A percentile compares a stretch with the other conserved stretches of the same genome.
Evolutionary conservation across 345 rosid species (phyloP).

Genomic region (Eutrema yunnanense): DNA sequence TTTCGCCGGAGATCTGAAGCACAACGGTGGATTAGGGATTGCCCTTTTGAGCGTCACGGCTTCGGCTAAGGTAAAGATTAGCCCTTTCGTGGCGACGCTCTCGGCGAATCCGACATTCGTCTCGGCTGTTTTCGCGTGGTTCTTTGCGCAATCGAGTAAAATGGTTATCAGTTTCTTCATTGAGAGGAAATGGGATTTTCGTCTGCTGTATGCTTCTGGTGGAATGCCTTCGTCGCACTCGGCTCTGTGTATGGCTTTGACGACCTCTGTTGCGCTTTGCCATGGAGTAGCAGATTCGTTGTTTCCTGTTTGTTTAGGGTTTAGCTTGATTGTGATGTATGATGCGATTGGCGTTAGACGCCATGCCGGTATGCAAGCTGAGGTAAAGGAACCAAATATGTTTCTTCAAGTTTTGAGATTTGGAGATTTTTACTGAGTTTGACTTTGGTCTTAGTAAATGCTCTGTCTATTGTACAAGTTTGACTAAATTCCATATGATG

Average conservation of each 20-base stretch:
- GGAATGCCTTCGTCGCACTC: constrained; percentile 98
- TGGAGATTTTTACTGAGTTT: background rate
- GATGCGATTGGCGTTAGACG: constrained; percentile 93
- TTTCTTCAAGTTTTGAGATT: background rate
- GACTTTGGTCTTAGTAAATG: background rate
- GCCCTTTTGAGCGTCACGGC: constrained; percentile 69
- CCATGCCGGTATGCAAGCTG: constrained; percentile 98
- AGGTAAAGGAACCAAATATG: constrained; percentile 38
- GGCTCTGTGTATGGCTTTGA: constrained; percentile 78
- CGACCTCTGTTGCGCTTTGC: constrained; percentile 87
- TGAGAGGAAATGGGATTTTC: constrained; percentile 86
- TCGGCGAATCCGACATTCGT: constrained; percentile 82
- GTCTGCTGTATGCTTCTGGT: constrained; percentile 70
- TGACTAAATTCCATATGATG: background rate
- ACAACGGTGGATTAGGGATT: constrained; percentile 53
- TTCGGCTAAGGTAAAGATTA: constrained; percentile 57
- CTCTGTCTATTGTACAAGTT: background rate
- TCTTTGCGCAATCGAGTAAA: constrained; percentile 64
- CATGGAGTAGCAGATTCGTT: constrained; percentile 89
- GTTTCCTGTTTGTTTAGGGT: constrained; percentile 93
- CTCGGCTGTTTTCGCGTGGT: constrained; percentile 78
- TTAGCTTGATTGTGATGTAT: constrained; percentile 90
- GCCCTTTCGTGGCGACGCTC: constrained; percentile 72
- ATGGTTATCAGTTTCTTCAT: constrained; percentile 71
- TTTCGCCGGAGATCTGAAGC: constrained; percentile 29